Percentiles rank a stretch among this genome's conserved stretches.
These are phyloP conservation scores for Massarina eburnea DNA, from an alignment of 2,329 filamentous ascomycete species.

Conservation along the genomic window DNA sequence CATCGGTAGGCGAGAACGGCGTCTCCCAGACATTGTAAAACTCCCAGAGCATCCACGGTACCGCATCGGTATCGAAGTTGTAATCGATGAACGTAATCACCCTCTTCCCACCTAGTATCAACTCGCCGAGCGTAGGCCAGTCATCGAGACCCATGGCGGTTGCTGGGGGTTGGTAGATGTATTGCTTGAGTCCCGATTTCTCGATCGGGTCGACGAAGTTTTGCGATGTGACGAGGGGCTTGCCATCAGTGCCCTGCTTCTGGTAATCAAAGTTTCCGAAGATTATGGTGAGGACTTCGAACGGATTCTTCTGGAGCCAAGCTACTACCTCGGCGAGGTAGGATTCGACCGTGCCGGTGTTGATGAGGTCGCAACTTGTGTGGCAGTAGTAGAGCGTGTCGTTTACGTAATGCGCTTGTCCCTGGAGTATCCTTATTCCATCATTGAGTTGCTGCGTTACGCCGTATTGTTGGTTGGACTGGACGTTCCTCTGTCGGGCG, in stretches of 20 bases:
- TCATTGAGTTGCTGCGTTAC: slow-evolving; percentile 45
- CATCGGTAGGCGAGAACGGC: slow-evolving; percentile 73
- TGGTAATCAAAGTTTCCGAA: slow-evolving; percentile 71
- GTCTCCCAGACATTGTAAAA: slow-evolving; percentile 93
- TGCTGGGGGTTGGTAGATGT: slow-evolving; percentile 74
- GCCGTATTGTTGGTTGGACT: slow-evolving; percentile 39
- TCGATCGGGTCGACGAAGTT: slow-evolving; percentile 71
- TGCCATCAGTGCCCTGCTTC: slow-evolving; percentile 27
- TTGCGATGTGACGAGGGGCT: slow-evolving; percentile 59
- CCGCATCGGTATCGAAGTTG: slow-evolving; percentile 70
- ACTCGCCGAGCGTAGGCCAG: slow-evolving; percentile 82
- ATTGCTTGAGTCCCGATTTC: slow-evolving; percentile 70
- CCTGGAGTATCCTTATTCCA: slow-evolving; percentile 55
- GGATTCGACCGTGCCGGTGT: slow-evolving; percentile 75
- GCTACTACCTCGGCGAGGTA: slow-evolving; percentile 70
- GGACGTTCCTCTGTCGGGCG: slow-evolving; percentile 35
- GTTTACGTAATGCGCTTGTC: slow-evolving; percentile 61
- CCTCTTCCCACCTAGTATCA: slow-evolving; percentile 40
- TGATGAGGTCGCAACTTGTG: slow-evolving; percentile 79
- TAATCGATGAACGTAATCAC: slow-evolving; percentile 47
- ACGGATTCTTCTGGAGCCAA: slow-evolving; percentile 79
- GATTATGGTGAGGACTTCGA: slow-evolving; percentile 86
- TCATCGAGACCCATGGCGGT: slow-evolving; percentile 74
- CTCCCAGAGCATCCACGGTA: slow-evolving; percentile 85
- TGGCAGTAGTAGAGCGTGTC: slow-evolving; percentile 78